Evolutionary conservation across 176 grass and related monocot genomes (phyloP).

Genomic region (Carex pumila): DNA sequence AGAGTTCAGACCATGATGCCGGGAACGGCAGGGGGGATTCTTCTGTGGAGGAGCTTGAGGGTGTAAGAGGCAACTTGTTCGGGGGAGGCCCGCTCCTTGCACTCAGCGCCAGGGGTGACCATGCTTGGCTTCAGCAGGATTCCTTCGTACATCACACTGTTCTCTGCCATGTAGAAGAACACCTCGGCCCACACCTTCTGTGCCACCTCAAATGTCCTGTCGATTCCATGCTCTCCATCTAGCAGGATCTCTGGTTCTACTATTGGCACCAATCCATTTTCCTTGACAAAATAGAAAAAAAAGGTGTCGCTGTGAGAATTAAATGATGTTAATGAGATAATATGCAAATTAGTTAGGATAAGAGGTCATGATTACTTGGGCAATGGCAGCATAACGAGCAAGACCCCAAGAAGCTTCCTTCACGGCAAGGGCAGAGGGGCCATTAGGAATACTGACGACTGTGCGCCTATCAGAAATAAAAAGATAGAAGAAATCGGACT

Average conservation of each 20-base stretch:
- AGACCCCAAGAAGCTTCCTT: slow-evolving; percentile 99
- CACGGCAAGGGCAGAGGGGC: slow-evolving; percentile 81
- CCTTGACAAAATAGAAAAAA: slow-evolving; percentile 29
- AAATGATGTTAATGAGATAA: neutral
- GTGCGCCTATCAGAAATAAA: slow-evolving; percentile 58
- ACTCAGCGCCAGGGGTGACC: slow-evolving; percentile 92
- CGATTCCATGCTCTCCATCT: slow-evolving; percentile 77
- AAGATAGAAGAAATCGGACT: neutral
- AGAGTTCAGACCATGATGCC: slow-evolving; percentile 73
- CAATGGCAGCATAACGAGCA: slow-evolving; percentile 91
- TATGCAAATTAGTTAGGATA: neutral
- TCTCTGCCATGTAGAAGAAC: slow-evolving; percentile 85
- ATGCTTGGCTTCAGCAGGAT: slow-evolving; percentile 99
- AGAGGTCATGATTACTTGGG: slow-evolving; percentile 46
- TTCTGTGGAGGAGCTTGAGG: slow-evolving; percentile 83
- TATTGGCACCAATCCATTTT: slow-evolving; percentile 94
- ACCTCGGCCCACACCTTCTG: slow-evolving; percentile 87
- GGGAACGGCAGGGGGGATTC: slow-evolving; percentile 84
- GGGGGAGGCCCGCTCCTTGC: slow-evolving; percentile 62
- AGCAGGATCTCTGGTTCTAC: slow-evolving; percentile 96
- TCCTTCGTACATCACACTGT: slow-evolving; percentile 85
- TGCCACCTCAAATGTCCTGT: slow-evolving; percentile 82
- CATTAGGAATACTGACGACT: slow-evolving; percentile 94
- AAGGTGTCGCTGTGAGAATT: neutral
- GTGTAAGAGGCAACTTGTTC: slow-evolving; percentile 79